A percentile compares a stretch with the other conserved stretches of the same genome.
phyloP scores from a whole-genome alignment of 139 green algal species.

The Chlorella sp. region DNA sequence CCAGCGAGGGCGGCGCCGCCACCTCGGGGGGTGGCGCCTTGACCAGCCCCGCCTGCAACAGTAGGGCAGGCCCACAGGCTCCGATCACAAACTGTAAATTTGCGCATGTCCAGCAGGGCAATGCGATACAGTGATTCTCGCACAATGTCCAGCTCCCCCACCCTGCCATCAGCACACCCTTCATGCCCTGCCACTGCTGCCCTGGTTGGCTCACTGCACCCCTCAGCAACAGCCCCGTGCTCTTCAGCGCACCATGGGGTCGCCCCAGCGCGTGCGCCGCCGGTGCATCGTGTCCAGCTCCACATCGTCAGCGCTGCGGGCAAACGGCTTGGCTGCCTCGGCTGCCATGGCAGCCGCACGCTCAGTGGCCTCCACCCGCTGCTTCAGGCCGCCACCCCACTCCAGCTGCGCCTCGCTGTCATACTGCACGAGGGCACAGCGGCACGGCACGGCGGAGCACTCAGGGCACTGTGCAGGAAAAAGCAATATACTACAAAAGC shows the following conservation, averaged over 20 bases:
- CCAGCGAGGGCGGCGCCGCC: conserved; percentile 38
- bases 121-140: too few relatives aligned
- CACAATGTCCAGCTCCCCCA: too few relatives aligned
- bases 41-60: conserved; percentile 63
- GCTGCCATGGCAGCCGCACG: conserved; percentile 43
- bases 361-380: conserved; percentile 64
- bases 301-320: conserved; percentile 57
- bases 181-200: not conserved
- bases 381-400: conserved; percentile 80
- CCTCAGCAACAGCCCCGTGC: not conserved
- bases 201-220: not conserved
- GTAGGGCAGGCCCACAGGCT: too few relatives aligned
- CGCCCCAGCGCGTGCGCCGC: conserved; percentile 77
- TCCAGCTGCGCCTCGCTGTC: conserved; percentile 64
- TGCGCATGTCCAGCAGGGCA: too few relatives aligned
- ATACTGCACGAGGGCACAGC: conserved; percentile 23
- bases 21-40: conserved; percentile 43
- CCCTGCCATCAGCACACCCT: too few relatives aligned
- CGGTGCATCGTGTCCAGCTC: conserved; percentile 71
- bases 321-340: conserved; percentile 77
- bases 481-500: too few relatives aligned
- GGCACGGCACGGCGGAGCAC: too few relatives aligned
- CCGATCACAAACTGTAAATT: too few relatives aligned
- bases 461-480: too few relatives aligned
- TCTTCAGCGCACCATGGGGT: conserved; percentile 79